Evolutionary conservation across 345 rosid genomes (phyloP).

Genomic region (Geranium rotundifolium): DNA sequence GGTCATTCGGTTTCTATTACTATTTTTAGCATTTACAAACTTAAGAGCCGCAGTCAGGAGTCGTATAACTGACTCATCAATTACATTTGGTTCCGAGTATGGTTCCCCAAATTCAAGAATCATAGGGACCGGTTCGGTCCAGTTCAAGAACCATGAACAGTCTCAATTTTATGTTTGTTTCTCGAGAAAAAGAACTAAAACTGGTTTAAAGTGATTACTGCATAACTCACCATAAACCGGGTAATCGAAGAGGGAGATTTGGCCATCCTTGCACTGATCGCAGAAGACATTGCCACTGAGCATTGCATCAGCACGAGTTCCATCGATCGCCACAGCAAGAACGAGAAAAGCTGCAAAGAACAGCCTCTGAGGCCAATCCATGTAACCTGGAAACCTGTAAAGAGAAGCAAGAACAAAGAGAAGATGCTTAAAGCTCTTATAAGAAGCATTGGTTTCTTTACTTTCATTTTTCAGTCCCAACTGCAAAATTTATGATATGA

Average conservation of each 20-base stretch:
- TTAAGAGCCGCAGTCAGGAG: no score
- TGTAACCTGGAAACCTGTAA: neutral
- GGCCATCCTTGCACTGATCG: conserved; percentile 1
- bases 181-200: no score
- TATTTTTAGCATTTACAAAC: no score
- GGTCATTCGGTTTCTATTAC: no score
- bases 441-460: neutral
- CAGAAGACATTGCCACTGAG: conserved; percentile 1
- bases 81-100: no score
- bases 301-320: neutral
- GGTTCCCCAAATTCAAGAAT: no score
- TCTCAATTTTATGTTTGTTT: neutral
- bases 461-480: neutral
- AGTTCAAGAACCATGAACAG: no score
- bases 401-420: neutral
- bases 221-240: conserved; percentile 24
- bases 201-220: no score
- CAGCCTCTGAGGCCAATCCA: neutral
- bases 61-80: no score
- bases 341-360: conserved; percentile 1
- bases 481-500: neutral
- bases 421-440: neutral
- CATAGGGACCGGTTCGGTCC: no score
- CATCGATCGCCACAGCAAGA: neutral
- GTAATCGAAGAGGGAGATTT: conserved; percentile 47